Percentiles rank a stretch among this genome's conserved stretches.
Conservation (phyloP, 2,329 filamentous ascomycete genomes). For the Monosporascus sp. region DNA sequence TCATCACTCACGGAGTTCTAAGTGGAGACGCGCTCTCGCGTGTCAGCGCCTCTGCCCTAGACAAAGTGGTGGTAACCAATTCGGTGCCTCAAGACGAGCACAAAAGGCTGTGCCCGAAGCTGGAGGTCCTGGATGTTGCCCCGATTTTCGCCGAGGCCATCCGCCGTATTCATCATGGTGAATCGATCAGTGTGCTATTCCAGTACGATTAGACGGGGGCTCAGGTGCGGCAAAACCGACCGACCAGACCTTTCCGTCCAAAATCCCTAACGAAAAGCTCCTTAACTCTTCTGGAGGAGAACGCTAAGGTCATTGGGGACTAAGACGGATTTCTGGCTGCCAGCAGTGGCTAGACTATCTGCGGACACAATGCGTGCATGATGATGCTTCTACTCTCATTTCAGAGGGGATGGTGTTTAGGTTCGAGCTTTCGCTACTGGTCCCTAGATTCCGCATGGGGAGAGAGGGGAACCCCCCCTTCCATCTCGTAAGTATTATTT, state of each 20-base stretch:
- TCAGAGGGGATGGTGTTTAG: not conserved
- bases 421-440: not conserved
- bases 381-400: not conserved
- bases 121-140: constrained; percentile 88
- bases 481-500: not conserved
- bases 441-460: not conserved
- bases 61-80: constrained; percentile 94
- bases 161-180: constrained; percentile 91
- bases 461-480: not conserved
- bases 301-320: not conserved
- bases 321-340: not conserved
- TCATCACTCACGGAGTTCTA: constrained; percentile 91
- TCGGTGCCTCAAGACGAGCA: constrained; percentile 88
- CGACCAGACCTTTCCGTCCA: not conserved
- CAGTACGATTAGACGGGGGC: constrained; percentile 62
- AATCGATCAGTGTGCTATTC: constrained; percentile 95
- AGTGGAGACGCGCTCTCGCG: constrained; percentile 92
- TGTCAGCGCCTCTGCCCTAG: constrained; percentile 87
- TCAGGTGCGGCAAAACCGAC: not conserved
- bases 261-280: not conserved
- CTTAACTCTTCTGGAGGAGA: not conserved
- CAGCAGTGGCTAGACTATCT: not conserved
- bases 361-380: not conserved
- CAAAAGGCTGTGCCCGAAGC: constrained; percentile 70
- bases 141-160: constrained; percentile 94